These are phyloP conservation scores for Beauveria varroae DNA, from an alignment of 2,329 filamentous ascomycete genomes.

Conservation along the genomic window DNA sequence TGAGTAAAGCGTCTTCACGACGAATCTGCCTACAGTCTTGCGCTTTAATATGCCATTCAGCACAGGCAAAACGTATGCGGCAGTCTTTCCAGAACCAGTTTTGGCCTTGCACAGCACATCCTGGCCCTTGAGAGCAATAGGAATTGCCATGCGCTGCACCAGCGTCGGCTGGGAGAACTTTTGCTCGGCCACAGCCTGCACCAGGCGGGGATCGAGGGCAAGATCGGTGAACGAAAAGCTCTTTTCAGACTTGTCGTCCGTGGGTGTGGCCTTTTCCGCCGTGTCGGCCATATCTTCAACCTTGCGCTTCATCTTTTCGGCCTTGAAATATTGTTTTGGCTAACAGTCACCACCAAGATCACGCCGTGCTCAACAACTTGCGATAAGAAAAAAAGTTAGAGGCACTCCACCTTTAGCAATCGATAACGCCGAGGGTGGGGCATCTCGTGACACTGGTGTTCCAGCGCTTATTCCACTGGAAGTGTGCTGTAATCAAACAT, in stretches of 20 bases:
- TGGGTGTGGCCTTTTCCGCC: background rate
- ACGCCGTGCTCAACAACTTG: background rate
- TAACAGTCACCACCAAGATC: background rate
- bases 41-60: slow-evolving; percentile 74
- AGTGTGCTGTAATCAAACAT: background rate
- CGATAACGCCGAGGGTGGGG: background rate
- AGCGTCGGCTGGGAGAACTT: slow-evolving; percentile 81
- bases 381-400: slow-evolving; percentile 9
- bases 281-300: background rate
- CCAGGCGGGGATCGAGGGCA: slow-evolving; percentile 73
- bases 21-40: slow-evolving; percentile 49
- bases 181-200: slow-evolving; percentile 79
- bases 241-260: slow-evolving; percentile 14
- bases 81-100: slow-evolving; percentile 94
- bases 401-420: background rate
- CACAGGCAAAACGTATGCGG: slow-evolving; percentile 89
- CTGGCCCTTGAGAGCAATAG: slow-evolving; percentile 75
- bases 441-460: background rate
- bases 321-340: background rate
- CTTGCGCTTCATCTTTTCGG: slow-evolving; percentile 9
- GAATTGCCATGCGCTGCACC: slow-evolving; percentile 82
- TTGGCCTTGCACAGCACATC: slow-evolving; percentile 89
- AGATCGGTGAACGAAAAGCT: slow-evolving; percentile 64
- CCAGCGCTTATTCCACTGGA: background rate
- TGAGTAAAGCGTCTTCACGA: no score